phyloP scores from a whole-genome alignment of 257 asterid species.

The Forsythia suspensa region DNA sequence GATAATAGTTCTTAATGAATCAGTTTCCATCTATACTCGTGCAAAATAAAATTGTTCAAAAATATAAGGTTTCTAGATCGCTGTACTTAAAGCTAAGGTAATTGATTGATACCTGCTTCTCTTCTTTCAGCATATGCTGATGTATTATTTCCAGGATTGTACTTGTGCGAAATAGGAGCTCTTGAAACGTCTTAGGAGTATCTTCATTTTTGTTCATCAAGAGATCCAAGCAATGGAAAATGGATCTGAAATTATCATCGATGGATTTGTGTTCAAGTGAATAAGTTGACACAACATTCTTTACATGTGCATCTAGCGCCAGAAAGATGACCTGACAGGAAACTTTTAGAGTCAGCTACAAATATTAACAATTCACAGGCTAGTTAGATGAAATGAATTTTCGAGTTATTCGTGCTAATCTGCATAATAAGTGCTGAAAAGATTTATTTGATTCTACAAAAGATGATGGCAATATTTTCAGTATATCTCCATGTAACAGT shows the following conservation, averaged over 20 bases:
- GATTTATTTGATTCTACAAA: not conserved
- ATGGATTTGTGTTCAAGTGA: slow-evolving; percentile 67
- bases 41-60: not conserved
- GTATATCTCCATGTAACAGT: not conserved
- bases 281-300: slow-evolving; percentile 65
- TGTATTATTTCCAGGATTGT: slow-evolving; percentile 56
- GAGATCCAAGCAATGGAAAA: slow-evolving; percentile 57
- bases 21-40: not conserved
- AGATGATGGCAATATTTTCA: not conserved
- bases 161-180: slow-evolving; percentile 58
- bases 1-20: slow-evolving; percentile 1
- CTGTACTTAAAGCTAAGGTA: not conserved
- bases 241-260: slow-evolving; percentile 49
- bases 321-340: slow-evolving; percentile 74
- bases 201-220: slow-evolving; percentile 44
- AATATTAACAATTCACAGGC: not conserved
- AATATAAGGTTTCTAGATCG: not conserved
- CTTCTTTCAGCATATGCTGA: slow-evolving; percentile 91
- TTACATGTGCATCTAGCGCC: slow-evolving; percentile 66
- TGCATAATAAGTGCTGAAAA: not conserved
- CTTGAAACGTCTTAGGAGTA: slow-evolving; percentile 44
- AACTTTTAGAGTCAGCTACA: slow-evolving; percentile 25
- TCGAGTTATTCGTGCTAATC: not conserved
- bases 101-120: slow-evolving; percentile 59
- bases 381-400: slow-evolving; percentile 7